These are phyloP conservation scores for Phytophthora citricola DNA, from an alignment of 352 stramenopile species.

Conservation along the genomic window DNA sequence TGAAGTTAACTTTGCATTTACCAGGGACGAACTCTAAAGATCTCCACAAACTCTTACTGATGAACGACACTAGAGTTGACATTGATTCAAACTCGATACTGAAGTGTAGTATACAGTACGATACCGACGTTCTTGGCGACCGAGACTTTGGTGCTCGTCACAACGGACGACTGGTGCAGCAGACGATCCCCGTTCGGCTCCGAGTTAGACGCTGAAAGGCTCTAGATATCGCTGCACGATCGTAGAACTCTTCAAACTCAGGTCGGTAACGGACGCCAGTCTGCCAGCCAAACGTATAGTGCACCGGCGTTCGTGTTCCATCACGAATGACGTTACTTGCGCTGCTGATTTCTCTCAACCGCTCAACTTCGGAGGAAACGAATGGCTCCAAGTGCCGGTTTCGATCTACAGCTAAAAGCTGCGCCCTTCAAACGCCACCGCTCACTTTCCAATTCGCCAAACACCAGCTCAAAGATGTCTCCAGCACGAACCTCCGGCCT, in stretches of 20 bases:
- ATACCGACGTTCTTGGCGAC: neutral
- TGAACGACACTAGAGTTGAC: neutral
- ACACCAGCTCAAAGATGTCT: constrained; percentile 14
- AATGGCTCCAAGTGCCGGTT: constrained; percentile 9
- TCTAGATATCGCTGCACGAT: constrained; percentile 5
- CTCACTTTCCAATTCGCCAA: constrained; percentile 31
- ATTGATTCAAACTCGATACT: neutral
- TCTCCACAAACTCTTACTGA: neutral
- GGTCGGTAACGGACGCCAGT: neutral
- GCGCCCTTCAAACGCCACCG: too few species aligned
- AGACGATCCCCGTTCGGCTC: constrained; percentile 2
- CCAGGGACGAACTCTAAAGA: neutral
- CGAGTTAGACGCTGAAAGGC: neutral
- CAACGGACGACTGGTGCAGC: constrained; percentile 7
- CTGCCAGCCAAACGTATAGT: constrained; percentile 13
- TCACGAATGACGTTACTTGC: constrained; percentile 26
- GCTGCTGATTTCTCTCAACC: constrained; percentile 35
- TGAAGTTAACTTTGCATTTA: neutral
- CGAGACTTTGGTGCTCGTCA: neutral
- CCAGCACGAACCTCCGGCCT: constrained; percentile 11
- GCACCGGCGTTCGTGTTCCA: constrained; percentile 16
- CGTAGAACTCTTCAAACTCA: neutral
- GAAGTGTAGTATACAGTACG: neutral
- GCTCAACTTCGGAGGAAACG: neutral
- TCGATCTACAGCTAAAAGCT: neutral